Evolutionary conservation across 805 yeast genomes (phyloP), one percentile per base, ranked within the genome.

Genomic region (Candida sphagnicola): DNA sequence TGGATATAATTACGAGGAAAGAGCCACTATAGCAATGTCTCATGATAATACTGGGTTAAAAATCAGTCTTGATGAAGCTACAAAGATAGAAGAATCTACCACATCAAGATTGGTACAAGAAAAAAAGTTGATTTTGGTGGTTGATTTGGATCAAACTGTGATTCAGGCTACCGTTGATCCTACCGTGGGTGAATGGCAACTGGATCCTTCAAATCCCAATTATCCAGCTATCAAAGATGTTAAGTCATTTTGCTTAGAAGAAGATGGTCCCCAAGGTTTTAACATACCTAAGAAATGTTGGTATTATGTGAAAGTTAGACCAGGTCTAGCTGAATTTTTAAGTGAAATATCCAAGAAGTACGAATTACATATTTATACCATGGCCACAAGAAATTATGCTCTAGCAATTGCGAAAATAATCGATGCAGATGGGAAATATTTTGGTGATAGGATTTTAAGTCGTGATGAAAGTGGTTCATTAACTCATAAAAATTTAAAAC

Each of bases 131-230:
- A 89, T 93, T 21, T 70, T 93, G 40, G 98, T 93, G 19, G 99
- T 93, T 4, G 99, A 93, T 69, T 72, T 93, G 46, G 99, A 93
- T 65, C 99, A 93, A 59, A 93, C 99, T 0, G 95, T 93, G 4
- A 91, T 93, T 23, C 99, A 93, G 55, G 96, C 97, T 30, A 91
- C 97, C 4, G 97, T 91, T 13, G 99, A 93, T 57, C 97, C 97
- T 0, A 89, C 96, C 0, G 95, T 93, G 21, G 93, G 93, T 1
- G 95, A 87, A 54, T 93, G 99, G 99, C 89, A 85, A 73, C 72
- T 74, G 36, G 97, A 93, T 53, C 82, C 88, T 3, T 59, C 70
- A 4, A 86, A 87, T 50, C 95, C 97, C 5, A 89, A 93, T 54
- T 85, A 85, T 55, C 82, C 79, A 3, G 82, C 91, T 2, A 78